These are phyloP conservation scores for Backusella tarrabulga DNA, from an alignment of 192 early-diverging fungal species.

Conservation along the genomic window DNA sequence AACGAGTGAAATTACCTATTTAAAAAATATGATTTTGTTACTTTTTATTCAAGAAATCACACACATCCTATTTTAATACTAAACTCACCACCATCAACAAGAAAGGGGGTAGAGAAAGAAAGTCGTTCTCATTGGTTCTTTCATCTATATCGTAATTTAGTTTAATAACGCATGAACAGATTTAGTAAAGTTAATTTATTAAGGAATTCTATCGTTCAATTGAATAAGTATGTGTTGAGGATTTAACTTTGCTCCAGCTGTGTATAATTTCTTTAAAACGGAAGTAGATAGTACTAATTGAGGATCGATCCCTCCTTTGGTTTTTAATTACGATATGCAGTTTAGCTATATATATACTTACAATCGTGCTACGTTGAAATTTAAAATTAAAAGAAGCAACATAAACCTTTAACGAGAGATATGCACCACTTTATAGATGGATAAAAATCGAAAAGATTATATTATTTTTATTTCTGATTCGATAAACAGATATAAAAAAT, in stretches of 20 bases:
- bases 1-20: not conserved
- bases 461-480: too few relatives aligned
- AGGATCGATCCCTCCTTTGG: too few relatives aligned
- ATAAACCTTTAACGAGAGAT: not conserved
- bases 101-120: not conserved
- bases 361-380: not conserved
- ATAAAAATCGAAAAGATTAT: too few relatives aligned
- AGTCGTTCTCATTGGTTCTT: not conserved
- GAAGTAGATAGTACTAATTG: too few relatives aligned
- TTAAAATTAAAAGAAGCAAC: not conserved
- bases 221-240: not conserved
- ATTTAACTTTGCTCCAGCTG: too few relatives aligned
- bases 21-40: not conserved
- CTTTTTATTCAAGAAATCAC: not conserved
- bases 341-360: not conserved
- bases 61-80: not conserved
- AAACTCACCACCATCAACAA: not conserved
- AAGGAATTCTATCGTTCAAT: not conserved
- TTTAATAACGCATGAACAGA: not conserved
- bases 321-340: not conserved
- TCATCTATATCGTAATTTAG: not conserved
- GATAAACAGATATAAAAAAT: not conserved
- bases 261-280: too few relatives aligned
- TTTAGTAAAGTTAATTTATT: not conserved
- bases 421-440: too few relatives aligned